A percentile compares a stretch with the other conserved stretches of the same genome.
Evolutionary conservation across 176 grass and related monocot species (phyloP).

Genomic region (barley (Hordeum vulgare)): DNA sequence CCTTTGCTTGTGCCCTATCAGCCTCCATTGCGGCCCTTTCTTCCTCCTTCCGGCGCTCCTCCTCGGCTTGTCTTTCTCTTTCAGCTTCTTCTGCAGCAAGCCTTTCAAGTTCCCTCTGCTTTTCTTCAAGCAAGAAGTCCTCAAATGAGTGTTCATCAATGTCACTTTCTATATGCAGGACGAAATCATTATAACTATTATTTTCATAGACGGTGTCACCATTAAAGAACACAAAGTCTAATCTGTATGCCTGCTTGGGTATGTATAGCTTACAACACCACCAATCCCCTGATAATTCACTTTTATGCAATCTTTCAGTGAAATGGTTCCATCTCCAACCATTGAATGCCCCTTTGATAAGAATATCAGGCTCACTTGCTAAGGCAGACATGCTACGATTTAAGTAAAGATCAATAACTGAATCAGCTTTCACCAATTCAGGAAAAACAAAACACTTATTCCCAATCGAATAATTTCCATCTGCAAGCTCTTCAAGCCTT

Average conservation of each 20-base stretch:
- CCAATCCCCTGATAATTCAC: conserved; percentile 78
- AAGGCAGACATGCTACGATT: conserved; percentile 67
- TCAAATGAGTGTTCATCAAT: conserved; percentile 76
- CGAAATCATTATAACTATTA: conserved; percentile 67
- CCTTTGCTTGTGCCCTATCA: conserved; percentile 57
- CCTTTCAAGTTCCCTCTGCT: conserved; percentile 57
- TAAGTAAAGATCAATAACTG: conserved; percentile 56
- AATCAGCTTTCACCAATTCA: conserved; percentile 44
- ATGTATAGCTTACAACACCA: conserved; percentile 86
- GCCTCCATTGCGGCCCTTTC: conserved; percentile 57
- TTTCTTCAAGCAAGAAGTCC: conserved; percentile 72
- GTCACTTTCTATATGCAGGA: conserved; percentile 54
- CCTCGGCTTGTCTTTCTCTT: conserved; percentile 69
- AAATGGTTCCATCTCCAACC: conserved; percentile 90
- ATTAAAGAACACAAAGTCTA: conserved; percentile 98
- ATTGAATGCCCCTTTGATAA: conserved; percentile 90
- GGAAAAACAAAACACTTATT: conserved; percentile 72
- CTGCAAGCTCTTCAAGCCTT: conserved; percentile 55
- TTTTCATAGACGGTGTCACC: conserved; percentile 75
- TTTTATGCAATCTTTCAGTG: conserved; percentile 61
- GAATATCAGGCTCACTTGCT: conserved; percentile 38
- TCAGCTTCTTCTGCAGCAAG: conserved; percentile 79
- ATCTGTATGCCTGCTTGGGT: conserved; percentile 81
- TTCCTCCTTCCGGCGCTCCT: conserved; percentile 47
- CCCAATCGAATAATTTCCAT: conserved; percentile 46